Conservation (phyloP, 2,329 filamentous ascomycete species). For the Trichoderma sp. region DNA sequence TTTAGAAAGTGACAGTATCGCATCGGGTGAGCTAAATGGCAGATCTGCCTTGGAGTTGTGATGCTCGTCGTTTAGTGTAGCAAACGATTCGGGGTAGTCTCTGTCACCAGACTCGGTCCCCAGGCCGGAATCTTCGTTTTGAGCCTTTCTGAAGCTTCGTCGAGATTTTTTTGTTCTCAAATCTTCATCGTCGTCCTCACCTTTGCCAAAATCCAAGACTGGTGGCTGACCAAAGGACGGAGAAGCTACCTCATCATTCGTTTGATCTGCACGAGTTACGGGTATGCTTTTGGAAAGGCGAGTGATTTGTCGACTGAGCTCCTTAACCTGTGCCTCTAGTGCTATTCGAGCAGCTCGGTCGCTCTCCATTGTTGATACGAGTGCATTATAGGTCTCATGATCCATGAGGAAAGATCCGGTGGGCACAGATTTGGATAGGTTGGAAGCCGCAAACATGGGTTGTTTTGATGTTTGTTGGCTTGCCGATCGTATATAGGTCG, state of each 20-base stretch:
- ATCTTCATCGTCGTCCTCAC: constrained; percentile 37
- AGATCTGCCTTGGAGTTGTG: constrained; percentile 36
- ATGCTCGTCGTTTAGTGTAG: constrained; percentile 56
- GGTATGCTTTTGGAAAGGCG: constrained; percentile 46
- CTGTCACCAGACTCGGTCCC: constrained; percentile 46
- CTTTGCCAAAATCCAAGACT: constrained; percentile 50
- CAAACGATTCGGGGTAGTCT: constrained; percentile 53
- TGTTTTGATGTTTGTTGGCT: constrained; percentile 15
- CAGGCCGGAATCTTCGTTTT: constrained; percentile 43
- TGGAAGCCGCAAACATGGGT: background rate
- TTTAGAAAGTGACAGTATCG: constrained; percentile 67
- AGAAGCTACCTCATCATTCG: constrained; percentile 41
- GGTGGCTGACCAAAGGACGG: constrained; percentile 46
- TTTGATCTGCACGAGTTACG: constrained; percentile 28
- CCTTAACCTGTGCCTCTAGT: constrained; percentile 61
- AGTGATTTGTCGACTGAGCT: constrained; percentile 55
- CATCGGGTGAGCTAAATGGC: constrained; percentile 58
- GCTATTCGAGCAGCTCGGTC: constrained; percentile 60
- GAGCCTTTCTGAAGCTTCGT: constrained; percentile 20
- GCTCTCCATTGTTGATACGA: constrained; percentile 57
- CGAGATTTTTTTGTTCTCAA: background rate
- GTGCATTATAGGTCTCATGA: constrained; percentile 49
- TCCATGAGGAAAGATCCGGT: constrained; percentile 46
- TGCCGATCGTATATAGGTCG: constrained; percentile 46
- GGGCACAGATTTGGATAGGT: constrained; percentile 41